Percentiles rank a stretch among this genome's conserved stretches.
These are phyloP conservation scores for Pythium sukuiense DNA, from an alignment of 352 stramenopile genomes.

Conservation along the genomic window DNA sequence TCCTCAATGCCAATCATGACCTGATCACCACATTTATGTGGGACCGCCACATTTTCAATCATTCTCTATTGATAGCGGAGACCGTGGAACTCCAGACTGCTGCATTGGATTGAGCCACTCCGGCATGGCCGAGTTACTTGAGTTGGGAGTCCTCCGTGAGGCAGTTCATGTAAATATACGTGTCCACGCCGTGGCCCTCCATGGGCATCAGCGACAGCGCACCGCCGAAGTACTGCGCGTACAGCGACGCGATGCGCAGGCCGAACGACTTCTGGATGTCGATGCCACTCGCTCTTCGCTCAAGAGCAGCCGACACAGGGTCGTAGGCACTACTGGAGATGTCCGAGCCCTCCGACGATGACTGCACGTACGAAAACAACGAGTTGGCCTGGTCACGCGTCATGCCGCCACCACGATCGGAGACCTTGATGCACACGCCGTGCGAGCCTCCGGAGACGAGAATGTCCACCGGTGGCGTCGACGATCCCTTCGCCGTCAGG, in stretches of 20 bases:
- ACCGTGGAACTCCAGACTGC: background rate
- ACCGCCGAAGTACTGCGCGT: conserved; percentile 98
- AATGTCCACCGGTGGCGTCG: conserved; percentile 49
- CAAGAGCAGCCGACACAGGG: conserved; percentile 65
- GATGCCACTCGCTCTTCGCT: conserved; percentile 59
- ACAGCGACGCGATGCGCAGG: conserved; percentile 90
- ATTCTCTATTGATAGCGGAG: conserved; percentile 3
- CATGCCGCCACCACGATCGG: conserved; percentile 71
- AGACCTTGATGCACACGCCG: conserved; percentile 82
- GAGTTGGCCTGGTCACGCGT: conserved; percentile 72
- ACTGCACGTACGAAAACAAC: conserved; percentile 55
- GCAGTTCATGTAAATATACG: conserved; percentile 89
- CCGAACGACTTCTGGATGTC: conserved; percentile 86
- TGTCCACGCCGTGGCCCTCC: conserved; percentile 98
- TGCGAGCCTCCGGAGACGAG: conserved; percentile 64
- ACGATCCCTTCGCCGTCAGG: conserved; percentile 29
- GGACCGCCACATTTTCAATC: background rate
- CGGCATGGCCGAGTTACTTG: conserved; percentile 37
- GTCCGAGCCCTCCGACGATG: conserved; percentile 7
- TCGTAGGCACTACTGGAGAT: conserved; percentile 48
- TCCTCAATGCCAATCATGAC: background rate
- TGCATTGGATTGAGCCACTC: background rate
- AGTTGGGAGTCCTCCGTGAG: conserved; percentile 72
- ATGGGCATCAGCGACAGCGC: conserved; percentile 99
- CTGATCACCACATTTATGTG: background rate